phyloP scores from a whole-genome alignment of 2,329 filamentous ascomycete genomes.

The Colletotrichum sp. region DNA sequence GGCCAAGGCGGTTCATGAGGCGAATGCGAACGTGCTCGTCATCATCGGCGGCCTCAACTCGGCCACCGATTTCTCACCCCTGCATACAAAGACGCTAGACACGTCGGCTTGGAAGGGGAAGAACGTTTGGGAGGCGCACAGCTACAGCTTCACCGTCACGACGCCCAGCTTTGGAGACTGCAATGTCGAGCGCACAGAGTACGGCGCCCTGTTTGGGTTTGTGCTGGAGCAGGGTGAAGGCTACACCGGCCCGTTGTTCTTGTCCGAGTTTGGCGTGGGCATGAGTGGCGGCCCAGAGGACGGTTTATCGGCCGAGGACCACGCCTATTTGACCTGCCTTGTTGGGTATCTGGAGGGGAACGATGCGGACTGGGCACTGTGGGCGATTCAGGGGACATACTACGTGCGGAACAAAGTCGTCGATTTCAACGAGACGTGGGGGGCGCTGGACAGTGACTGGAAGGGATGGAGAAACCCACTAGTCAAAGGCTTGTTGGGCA shows the following conservation, averaged over 20 bases:
- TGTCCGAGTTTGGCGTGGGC: slow-evolving; percentile 65
- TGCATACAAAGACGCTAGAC: slow-evolving; percentile 46
- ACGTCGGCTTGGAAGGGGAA: slow-evolving; percentile 51
- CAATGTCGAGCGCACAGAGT: slow-evolving; percentile 42
- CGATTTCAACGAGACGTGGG: slow-evolving; percentile 59
- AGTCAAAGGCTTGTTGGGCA: slow-evolving; percentile 39
- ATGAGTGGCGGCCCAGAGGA: slow-evolving; percentile 45
- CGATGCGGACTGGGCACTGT: slow-evolving; percentile 64
- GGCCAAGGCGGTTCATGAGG: slow-evolving; percentile 52
- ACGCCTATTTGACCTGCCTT: slow-evolving; percentile 56
- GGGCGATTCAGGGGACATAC: slow-evolving; percentile 64
- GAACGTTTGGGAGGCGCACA: slow-evolving; percentile 66
- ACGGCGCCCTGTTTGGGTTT: slow-evolving; percentile 56
- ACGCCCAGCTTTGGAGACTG: slow-evolving; percentile 49
- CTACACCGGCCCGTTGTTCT: slow-evolving; percentile 59
- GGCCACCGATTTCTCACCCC: slow-evolving; percentile 54
- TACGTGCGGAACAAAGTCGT: slow-evolving; percentile 57
- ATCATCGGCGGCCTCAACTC: slow-evolving; percentile 60
- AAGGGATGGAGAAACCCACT: slow-evolving; percentile 39
- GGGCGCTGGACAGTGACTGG: slow-evolving; percentile 49
- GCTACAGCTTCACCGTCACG: slow-evolving; percentile 60
- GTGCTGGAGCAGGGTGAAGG: slow-evolving; percentile 50
- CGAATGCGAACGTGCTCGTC: slow-evolving; percentile 57
- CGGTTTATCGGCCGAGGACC: slow-evolving; percentile 48
- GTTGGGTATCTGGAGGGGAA: slow-evolving; percentile 57